Evolutionary conservation across 73 alveolate species (phyloP).

Genomic region (Paramecium biaurelia): DNA sequence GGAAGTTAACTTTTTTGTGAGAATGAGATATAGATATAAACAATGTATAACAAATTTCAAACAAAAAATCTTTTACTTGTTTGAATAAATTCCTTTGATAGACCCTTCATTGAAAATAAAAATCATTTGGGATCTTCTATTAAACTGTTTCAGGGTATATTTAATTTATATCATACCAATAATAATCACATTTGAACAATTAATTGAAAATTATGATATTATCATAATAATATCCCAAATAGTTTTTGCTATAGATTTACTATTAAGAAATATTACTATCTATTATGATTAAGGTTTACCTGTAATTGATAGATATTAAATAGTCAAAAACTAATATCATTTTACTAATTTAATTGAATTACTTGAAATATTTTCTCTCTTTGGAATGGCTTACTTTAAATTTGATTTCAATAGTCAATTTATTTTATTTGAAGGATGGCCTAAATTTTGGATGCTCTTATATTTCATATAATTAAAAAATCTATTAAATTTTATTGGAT

Average conservation of each 20-base stretch:
- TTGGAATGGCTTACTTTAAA: neutral
- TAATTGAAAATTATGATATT: neutral
- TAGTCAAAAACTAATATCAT: neutral
- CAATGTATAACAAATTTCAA: neutral
- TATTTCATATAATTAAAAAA: neutral
- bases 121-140: conserved; percentile 33
- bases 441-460: neutral
- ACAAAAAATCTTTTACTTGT: neutral
- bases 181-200: conserved; percentile 8
- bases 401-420: conserved; percentile 10
- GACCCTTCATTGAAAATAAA: conserved; percentile 11
- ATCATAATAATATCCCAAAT: neutral
- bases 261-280: neutral
- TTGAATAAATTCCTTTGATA: conserved; percentile 11
- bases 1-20: neutral
- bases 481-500: neutral
- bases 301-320: neutral
- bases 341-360: neutral
- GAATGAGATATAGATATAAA: neutral
- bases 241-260: neutral
- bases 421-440: conserved; percentile 34
- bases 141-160: neutral
- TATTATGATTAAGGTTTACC: conserved; percentile 28
- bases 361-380: neutral
- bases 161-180: conserved; percentile 23